Evolutionary conservation across 495 filamentous ascomycete genomes (phyloP).

Genomic region (Podospora tetraspora): DNA sequence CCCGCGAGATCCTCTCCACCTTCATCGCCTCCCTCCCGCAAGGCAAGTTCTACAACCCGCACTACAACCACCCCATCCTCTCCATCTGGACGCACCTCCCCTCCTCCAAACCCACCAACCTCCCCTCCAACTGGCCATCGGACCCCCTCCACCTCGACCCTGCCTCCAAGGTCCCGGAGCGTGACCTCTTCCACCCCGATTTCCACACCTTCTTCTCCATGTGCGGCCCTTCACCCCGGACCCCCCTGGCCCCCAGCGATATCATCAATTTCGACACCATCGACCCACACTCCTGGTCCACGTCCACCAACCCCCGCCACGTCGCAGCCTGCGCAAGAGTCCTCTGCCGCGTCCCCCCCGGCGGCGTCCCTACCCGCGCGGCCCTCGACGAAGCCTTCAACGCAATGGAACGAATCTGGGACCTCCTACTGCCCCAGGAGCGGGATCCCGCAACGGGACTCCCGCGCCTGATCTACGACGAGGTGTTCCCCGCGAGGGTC

Average conservation of each 20-base stretch:
- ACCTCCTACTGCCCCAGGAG: background rate
- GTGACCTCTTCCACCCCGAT: background rate
- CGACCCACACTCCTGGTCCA: slow-evolving; percentile 2
- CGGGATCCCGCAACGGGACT: background rate
- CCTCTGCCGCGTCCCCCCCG: background rate
- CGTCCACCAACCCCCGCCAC: background rate
- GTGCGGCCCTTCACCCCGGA: too few species aligned
- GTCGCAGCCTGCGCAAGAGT: background rate
- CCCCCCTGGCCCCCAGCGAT: background rate
- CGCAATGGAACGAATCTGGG: background rate
- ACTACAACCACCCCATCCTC: background rate
- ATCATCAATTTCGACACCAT: background rate
- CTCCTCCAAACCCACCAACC: background rate
- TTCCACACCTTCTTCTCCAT: background rate
- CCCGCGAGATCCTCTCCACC: background rate
- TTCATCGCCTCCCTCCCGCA: background rate
- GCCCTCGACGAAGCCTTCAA: slow-evolving; percentile 3
- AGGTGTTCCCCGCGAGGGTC: background rate
- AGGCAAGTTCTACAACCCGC: background rate
- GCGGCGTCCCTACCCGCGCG: background rate
- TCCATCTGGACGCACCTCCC: background rate
- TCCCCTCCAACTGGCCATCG: background rate
- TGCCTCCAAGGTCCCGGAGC: background rate
- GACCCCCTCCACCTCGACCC: too few species aligned
- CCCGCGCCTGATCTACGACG: background rate